phyloP scores from a whole-genome alignment of 306 rosid species.

The Prunus padus region DNA sequence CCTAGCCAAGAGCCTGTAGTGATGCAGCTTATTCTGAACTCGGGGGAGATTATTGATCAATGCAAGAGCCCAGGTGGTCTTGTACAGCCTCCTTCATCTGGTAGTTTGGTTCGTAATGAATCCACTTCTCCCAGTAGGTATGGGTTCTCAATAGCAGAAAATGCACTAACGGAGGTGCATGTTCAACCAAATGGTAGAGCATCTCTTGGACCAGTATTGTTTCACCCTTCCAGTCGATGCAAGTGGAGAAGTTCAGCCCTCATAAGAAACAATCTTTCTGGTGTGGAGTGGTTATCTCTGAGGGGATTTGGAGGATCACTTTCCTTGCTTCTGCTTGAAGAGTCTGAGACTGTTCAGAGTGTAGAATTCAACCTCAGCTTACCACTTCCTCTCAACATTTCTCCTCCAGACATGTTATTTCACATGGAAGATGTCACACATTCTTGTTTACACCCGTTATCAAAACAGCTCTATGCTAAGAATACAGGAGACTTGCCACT shows the following conservation, averaged over 20 bases:
- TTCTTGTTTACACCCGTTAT: slow-evolving; percentile 59
- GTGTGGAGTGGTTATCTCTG: slow-evolving; percentile 79
- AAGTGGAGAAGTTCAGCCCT: slow-evolving; percentile 86
- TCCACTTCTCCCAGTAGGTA: slow-evolving; percentile 54
- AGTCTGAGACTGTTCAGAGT: slow-evolving; percentile 52
- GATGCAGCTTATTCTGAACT: slow-evolving; percentile 84
- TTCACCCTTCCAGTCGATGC: slow-evolving; percentile 74
- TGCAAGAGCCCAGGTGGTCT: slow-evolving; percentile 64
- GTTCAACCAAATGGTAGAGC: slow-evolving; percentile 63
- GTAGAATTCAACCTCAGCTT: slow-evolving; percentile 63
- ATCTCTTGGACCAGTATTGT: slow-evolving; percentile 76
- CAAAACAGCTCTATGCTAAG: slow-evolving; percentile 73
- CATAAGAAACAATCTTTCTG: slow-evolving; percentile 91
- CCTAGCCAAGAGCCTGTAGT: slow-evolving; percentile 79
- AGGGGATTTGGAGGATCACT: slow-evolving; percentile 77
- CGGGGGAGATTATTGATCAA: slow-evolving; percentile 64
- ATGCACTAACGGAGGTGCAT: slow-evolving; percentile 74
- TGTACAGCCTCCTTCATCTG: slow-evolving; percentile 58
- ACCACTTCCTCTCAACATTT: slow-evolving; percentile 48
- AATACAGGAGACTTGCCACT: slow-evolving; percentile 82
- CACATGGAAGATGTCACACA: slow-evolving; percentile 43
- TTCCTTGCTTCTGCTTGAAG: slow-evolving; percentile 68
- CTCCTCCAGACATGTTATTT: slow-evolving; percentile 54
- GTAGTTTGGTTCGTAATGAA: slow-evolving; percentile 53
- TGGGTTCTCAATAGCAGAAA: slow-evolving; percentile 80